Conservation (phyloP, 345 rosid species). For the Triadica sebifera region DNA sequence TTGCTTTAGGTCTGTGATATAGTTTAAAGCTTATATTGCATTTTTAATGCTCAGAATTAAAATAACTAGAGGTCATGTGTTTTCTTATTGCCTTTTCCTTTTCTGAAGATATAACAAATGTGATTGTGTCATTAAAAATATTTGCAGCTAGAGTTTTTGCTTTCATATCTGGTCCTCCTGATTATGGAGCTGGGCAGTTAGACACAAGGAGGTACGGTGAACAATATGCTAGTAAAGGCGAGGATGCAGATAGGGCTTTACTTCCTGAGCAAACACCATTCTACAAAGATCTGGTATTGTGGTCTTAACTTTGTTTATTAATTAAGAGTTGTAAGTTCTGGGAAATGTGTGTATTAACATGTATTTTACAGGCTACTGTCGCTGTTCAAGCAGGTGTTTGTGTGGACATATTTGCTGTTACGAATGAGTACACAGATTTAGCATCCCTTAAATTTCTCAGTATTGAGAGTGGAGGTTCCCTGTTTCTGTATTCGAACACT, state of each 20-base stretch:
- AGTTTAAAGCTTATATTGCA: slow-evolving; percentile 26
- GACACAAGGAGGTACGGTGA: slow-evolving; percentile 98
- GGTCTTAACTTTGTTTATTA: slow-evolving; percentile 14
- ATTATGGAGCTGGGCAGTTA: slow-evolving; percentile 95
- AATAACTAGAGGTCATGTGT: too few species aligned
- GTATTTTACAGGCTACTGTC: slow-evolving; percentile 74
- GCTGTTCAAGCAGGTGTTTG: slow-evolving; percentile 99
- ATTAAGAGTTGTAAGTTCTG: slow-evolving; percentile 11
- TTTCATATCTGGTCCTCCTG: slow-evolving; percentile 98
- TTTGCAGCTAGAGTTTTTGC: slow-evolving; percentile 93
- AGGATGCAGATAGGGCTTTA: slow-evolving; percentile 97
- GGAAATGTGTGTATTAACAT: slow-evolving; percentile 37
- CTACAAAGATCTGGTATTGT: slow-evolving; percentile 85
- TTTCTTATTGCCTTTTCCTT: slow-evolving; percentile 7
- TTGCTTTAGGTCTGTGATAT: slow-evolving; percentile 72
- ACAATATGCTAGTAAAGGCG: slow-evolving; percentile 98
- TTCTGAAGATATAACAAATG: slow-evolving; percentile 2
- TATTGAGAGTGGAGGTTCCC: slow-evolving; percentile 95
- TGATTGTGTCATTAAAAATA: slow-evolving; percentile 24
- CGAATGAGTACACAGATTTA: slow-evolving; percentile 96
- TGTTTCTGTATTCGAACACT: slow-evolving; percentile 78
- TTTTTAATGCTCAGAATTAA: background rate
- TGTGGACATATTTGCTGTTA: slow-evolving; percentile 89
- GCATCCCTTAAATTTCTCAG: slow-evolving; percentile 97
- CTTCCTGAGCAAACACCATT: slow-evolving; percentile 99